Percentiles rank a stretch among this genome's conserved stretches.
These are phyloP conservation scores for Bonia amplexicaulis DNA, from an alignment of 176 grass and related monocot species.

Conservation along the genomic window DNA sequence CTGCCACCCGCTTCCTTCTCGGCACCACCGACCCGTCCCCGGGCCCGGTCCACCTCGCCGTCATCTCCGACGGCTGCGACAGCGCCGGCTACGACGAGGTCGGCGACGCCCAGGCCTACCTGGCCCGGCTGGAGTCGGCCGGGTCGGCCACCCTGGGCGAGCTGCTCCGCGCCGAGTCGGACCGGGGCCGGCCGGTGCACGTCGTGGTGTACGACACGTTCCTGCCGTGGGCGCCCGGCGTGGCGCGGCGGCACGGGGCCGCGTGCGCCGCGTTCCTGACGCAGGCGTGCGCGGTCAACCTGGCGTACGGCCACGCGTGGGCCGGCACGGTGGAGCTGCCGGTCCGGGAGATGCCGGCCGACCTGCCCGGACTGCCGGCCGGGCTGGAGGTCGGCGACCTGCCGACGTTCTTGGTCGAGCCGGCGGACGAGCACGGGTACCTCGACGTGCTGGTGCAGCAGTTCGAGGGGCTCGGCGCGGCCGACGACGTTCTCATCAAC, in stretches of 20 bases:
- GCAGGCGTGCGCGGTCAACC: slow-evolving; percentile 50
- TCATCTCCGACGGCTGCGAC: slow-evolving; percentile 25
- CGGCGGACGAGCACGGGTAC: background rate
- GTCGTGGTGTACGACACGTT: slow-evolving; percentile 61
- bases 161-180: slow-evolving; percentile 38
- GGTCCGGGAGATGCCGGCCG: slow-evolving; percentile 26
- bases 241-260: slow-evolving; percentile 22
- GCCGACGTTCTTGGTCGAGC: slow-evolving; percentile 37
- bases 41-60: background rate
- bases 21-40: background rate
- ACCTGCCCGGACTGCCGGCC: slow-evolving; percentile 30
- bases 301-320: slow-evolving; percentile 40
- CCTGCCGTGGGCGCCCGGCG: slow-evolving; percentile 37
- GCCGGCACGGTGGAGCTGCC: slow-evolving; percentile 27
- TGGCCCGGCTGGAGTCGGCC: slow-evolving; percentile 25
- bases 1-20: slow-evolving; percentile 32
- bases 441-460: slow-evolving; percentile 44
- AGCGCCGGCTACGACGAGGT: slow-evolving; percentile 8
- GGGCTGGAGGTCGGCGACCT: slow-evolving; percentile 35
- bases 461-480: slow-evolving; percentile 32
- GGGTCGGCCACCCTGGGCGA: slow-evolving; percentile 40
- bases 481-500: slow-evolving; percentile 56
- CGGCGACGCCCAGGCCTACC: slow-evolving; percentile 28
- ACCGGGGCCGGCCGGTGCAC: slow-evolving; percentile 29
- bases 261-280: slow-evolving; percentile 56